phyloP scores from a whole-genome alignment of 768 basidiomycete genomes.

The Boletus subcaerulescens region DNA sequence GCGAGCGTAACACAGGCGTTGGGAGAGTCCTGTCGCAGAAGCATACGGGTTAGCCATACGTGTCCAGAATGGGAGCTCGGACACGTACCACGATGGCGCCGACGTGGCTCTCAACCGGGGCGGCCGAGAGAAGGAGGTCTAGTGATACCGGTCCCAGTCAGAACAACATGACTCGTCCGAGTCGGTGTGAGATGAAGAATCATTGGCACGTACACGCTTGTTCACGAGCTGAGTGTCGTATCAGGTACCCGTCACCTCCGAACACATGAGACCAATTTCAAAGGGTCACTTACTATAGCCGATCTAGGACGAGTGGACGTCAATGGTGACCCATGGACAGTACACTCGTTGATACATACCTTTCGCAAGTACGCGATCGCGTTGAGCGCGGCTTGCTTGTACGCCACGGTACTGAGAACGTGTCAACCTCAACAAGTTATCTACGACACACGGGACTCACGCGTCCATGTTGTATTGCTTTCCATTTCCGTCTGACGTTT shows the following conservation, averaged over 20 bases:
- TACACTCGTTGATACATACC: constrained; percentile 30
- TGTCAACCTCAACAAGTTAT: not conserved
- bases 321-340: not conserved
- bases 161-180: not conserved
- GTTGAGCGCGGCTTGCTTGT: constrained; percentile 77
- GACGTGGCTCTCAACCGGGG: constrained; percentile 67
- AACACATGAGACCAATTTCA: not conserved
- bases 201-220: constrained; percentile 55
- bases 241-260: not conserved
- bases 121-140: constrained; percentile 68
- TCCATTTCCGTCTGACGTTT: constrained; percentile 57
- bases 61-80: not conserved
- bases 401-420: constrained; percentile 58
- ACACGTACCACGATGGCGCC: constrained; percentile 62
- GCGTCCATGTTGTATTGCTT: constrained; percentile 79
- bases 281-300: constrained; percentile 58
- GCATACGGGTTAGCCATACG: not conserved
- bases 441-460: constrained; percentile 33
- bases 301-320: constrained; percentile 39
- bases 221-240: constrained; percentile 54
- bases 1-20: constrained; percentile 77
- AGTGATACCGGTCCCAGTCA: not conserved
- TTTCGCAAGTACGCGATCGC: constrained; percentile 72
- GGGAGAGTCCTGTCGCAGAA: constrained; percentile 55
- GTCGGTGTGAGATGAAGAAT: too few relatives aligned